Base-by-base conservation (phyloP, 2,329 filamentous ascomycete genomes). In the Hawksworthiomyces lignivorus region DNA sequence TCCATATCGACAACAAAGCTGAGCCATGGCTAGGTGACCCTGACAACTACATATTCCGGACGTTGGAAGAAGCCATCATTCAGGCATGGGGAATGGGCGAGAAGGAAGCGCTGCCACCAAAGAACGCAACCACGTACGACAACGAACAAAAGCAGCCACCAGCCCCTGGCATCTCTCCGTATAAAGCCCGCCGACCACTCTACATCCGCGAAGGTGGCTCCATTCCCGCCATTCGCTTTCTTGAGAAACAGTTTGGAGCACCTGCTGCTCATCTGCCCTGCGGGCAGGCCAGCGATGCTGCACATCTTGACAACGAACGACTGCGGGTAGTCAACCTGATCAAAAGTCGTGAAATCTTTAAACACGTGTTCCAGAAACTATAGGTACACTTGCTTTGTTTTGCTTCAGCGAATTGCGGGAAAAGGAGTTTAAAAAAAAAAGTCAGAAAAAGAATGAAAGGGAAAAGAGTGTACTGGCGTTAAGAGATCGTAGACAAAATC, bases 1-100 rank as follows among this genome's bases (percentile, higher is more conserved):
- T 98, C 29, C 82, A 80, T 22, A 89, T 98, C 50, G 88, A 95
- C 50, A 92, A 96, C 57, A 83, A 86, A 62, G 90, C 92, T 0
- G 92, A 98, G 57, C 88, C 92, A 0, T 98, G 92, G 92, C 77
- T 98, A 0, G 90, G 92, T 12, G 87, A 96, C 53, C 88, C 87
- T 4, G 80, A 80, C 36, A 96, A 94, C 52, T 80, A 88, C 50
- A 89, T 97, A 45, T 98, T 96, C 62, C 78, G 82, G 48, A 94
- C 87, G 0, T 74, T 98, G 0, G 88, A 94, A 52, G 73, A 81
- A 45, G 92, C 89, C 1, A 83, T 97, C 38, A 77, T 89, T 54
- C 77, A 84, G 33, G 87, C 84, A 0, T 98, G 92, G 92, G 80
- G 80, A 0, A 76, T 69, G 62, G 31, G 72, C 63, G 17, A n/a